Evolutionary conservation across 176 grass and related monocot genomes (phyloP), one percentile per base, ranked within the genome.

Genomic region (Eleusine indica): DNA sequence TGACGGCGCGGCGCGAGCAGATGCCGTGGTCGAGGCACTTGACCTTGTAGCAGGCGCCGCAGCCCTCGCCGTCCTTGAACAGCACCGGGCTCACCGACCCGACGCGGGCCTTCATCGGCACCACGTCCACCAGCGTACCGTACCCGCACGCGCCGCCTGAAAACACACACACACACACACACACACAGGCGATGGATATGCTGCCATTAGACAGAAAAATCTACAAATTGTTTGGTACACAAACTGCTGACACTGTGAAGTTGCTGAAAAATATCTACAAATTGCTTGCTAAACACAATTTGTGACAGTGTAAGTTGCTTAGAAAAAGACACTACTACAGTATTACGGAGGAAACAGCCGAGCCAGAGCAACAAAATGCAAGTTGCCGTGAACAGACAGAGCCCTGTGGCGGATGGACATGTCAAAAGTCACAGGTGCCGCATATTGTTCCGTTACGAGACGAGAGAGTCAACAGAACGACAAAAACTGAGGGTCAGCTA

Each of bases 1-100:
- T 99, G 77, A 90, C 93, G 43, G 96, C 93, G 30, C 96, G 89
- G 82, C 96, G 91, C 13, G 96, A 99, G 85, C 96, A 99, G 76
- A 99, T 78, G 70, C 66, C 39, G 12, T 19, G 80, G 87, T 99
- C 96, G 40, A 99, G 77, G 89, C 96, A 99, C 85, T 81, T 83
- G 4, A 99, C 96, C 87, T 99, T 99, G 89, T 96, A 99, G 88
- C 96, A 99, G 49, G 93, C 96, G 84, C 96, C 93, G 86, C 93
- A 99, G 48, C 96, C 96, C 77, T 99, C 93, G 37, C 96, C 96
- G 47, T 22, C 83, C 78, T 99, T 99, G 86, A 99, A 99, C 87
- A 99, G 93, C 78, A 91, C 75, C 35, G 93, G 96, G 83, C 91
- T 99, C 80, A 96, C 96, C 73, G 96, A 94, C 43, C 96, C 96